These are phyloP conservation scores for Teratosphaeria nubilosa DNA, from an alignment of 2,329 filamentous ascomycete genomes.

Conservation along the genomic window DNA sequence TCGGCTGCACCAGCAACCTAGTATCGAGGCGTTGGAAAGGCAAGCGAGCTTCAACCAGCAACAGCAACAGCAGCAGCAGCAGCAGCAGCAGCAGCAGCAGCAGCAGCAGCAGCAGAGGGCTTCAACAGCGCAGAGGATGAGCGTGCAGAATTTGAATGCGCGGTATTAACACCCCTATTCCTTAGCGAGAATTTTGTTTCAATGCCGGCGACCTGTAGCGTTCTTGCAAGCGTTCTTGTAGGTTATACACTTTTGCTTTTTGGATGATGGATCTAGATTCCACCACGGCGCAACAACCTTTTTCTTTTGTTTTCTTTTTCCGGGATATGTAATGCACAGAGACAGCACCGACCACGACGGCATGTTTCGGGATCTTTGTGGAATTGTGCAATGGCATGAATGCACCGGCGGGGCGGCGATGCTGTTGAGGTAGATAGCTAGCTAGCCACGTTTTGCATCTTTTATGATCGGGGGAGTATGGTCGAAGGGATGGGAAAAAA, in stretches of 20 bases:
- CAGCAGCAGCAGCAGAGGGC: neutral
- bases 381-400: neutral
- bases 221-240: neutral
- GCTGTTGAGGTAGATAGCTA: neutral
- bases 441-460: neutral
- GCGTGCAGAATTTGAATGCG: conserved; percentile 17
- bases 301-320: too few species aligned
- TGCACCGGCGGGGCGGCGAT: too few species aligned
- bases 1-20: conserved; percentile 17
- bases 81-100: neutral
- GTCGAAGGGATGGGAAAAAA: neutral
- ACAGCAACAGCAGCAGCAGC: neutral
- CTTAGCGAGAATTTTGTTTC: neutral
- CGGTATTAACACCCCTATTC: conserved; percentile 8
- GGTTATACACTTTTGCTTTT: neutral
- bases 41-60: conserved; percentile 16
- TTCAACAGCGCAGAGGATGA: conserved; percentile 16
- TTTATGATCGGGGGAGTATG: neutral
- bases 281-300: neutral
- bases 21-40: conserved; percentile 15
- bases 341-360: neutral
- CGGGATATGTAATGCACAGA: neutral
- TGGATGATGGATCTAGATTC: too few species aligned
- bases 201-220: neutral
- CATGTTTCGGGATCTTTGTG: neutral